Evolutionary conservation across 805 yeast species (phyloP), one percentile per base, ranked within the genome.

Genomic region (Yarrowia porcina): DNA sequence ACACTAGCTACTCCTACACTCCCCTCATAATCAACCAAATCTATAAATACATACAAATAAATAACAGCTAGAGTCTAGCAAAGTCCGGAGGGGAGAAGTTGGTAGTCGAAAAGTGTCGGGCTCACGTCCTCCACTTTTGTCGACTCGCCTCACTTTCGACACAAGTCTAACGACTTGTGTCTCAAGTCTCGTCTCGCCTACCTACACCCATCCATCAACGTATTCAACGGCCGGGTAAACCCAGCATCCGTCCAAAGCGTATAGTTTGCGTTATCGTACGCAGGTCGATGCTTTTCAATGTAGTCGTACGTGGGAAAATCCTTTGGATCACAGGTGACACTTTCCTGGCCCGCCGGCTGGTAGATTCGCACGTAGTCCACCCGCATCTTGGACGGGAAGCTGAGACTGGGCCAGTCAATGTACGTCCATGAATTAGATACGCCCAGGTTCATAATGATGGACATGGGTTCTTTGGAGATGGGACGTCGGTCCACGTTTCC

Each of bases 401-500:
- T 75, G 65, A 92, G 77, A 27, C 72, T 71, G 50, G 85, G 83
- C 97, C 97, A 93, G 76, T 91, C 93, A 66, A 93, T 93, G 73
- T 89, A 90, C 8, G 94, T 89, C 98, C 98, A 93, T 64, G 85
- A 88, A 69, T 86, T 88, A 10, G 97, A 92, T 60, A 93, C 76
- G 79, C 97, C 99, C 76, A 93, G 76, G 73, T 93, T 93, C 79
- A 93, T 71, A 67, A 93, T 76, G 65, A 93, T 81, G 1, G 96
- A 82, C 97, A 93, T 91, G 66, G 98, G 98, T 72, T 93, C 99
- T 72, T 88, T 87, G 21, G 94, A 80, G 32, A 93, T 82, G 67
- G 82, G 75, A 73, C 98, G 84, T 87, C 88, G 84, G 44, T 83
- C 94, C 67, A 93, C 76, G 73, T 93, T 93, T 68, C 99, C 98